Base-by-base conservation (phyloP, 352 stramenopile genomes). In the Aphanomyces astaci region DNA sequence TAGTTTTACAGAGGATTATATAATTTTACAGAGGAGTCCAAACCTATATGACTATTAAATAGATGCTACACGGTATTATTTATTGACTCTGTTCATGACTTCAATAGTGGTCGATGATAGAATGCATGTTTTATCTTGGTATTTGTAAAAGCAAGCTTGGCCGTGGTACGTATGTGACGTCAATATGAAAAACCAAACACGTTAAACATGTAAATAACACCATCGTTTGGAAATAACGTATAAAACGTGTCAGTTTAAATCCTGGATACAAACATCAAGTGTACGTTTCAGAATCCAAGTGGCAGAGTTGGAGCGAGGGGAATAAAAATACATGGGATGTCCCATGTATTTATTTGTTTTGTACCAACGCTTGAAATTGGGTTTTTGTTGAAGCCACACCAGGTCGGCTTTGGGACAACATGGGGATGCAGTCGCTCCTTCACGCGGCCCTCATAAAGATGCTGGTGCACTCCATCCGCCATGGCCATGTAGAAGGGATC, bases 371-470 rank as follows among this genome's bases (percentile, higher is more conserved):
- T n/a, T n/a, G n/a, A n/a, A n/a, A n/a, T 43, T 43, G 36, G 7
- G 36, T 15, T 7, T 15, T 15, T 7, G 36, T 43, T 43, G 36
- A 43, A 43, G 36, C 36, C 36, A n/a, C n/a, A 43, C 36, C 36
- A 43, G 7, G 15, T 43, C 15, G 36, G 36, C 36, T 15, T 15
- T 43, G 36, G 36, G 36, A 15, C 25, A 52, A 19, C 17, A 68
- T 59, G 62, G 62, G 43, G 9, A 45, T 68, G 27, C 39, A 68
- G 32, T 27, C 40, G 10, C 71, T 95, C 17, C 82, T 95, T 72
- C 87, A 95, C 65, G 84, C 80, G 3, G 86, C 85, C 64, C 67
- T 95, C 67, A 76, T 95, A 39, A 90, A 95, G 73, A 93, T 85
- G 43, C 72, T 95, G 62, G 75, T 95, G 22, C 85, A 95, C 62